Evolutionary conservation across 2,329 filamentous ascomycete genomes (phyloP).

Genomic region (Venturia asperata): DNA sequence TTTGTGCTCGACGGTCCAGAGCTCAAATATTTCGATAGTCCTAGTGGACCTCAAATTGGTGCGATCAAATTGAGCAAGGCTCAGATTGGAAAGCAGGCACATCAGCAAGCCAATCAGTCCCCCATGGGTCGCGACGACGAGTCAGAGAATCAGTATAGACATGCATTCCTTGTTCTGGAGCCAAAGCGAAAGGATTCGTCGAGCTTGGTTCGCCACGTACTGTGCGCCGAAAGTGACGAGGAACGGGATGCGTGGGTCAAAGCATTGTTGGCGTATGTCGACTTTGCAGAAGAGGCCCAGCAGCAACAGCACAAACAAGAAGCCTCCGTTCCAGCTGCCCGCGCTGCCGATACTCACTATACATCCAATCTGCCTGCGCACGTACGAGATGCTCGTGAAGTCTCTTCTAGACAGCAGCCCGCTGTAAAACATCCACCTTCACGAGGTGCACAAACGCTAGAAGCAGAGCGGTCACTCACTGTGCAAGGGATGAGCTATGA

Average conservation of each 20-base stretch:
- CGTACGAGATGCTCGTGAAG: not conserved
- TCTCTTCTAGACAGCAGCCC: conserved; percentile 6
- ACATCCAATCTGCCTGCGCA: conserved; percentile 17
- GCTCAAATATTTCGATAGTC: conserved; percentile 85
- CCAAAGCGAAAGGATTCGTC: conserved; percentile 93
- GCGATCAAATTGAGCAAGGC: conserved; percentile 87
- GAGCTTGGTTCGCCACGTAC: conserved; percentile 81
- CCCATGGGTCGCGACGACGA: conserved; percentile 58
- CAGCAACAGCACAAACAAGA: conserved; percentile 19
- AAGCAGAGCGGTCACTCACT: not conserved
- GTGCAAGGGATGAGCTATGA: conserved; percentile 41
- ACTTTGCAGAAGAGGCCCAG: conserved; percentile 52
- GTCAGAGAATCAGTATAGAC: conserved; percentile 86
- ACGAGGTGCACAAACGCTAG: conserved; percentile 1
- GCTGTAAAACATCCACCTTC: not conserved
- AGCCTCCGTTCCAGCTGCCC: conserved; percentile 19
- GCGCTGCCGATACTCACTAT: conserved; percentile 40
- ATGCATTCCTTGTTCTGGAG: conserved; percentile 90
- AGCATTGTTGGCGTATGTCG: conserved; percentile 80
- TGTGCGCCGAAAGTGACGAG: conserved; percentile 89
- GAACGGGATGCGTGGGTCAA: conserved; percentile 95
- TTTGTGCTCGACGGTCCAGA: conserved; percentile 63
- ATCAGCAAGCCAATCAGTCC: conserved; percentile 45
- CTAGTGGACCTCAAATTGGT: conserved; percentile 81
- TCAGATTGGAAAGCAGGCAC: conserved; percentile 88